phyloP scores from a whole-genome alignment of 2,329 filamentous ascomycete species.

The Xylariales sp. region DNA sequence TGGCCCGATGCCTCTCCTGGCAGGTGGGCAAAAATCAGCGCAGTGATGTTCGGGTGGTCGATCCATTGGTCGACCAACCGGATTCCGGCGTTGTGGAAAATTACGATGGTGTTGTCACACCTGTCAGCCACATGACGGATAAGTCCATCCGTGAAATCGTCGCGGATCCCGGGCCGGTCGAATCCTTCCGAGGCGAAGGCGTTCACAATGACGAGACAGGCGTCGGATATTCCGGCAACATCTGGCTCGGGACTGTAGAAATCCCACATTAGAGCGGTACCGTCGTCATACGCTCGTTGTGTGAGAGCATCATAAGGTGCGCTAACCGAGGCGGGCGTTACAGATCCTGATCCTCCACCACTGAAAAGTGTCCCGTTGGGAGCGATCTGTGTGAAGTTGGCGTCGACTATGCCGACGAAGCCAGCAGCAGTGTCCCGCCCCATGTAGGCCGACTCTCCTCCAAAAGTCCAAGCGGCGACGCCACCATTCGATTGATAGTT shows the following conservation, averaged over 20 bases:
- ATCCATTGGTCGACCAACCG: conserved; percentile 71
- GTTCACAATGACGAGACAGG: conserved; percentile 77
- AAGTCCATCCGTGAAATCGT: conserved; percentile 72
- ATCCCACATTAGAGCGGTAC: conserved; percentile 70
- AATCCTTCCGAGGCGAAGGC: conserved; percentile 79
- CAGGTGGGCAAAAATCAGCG: conserved; percentile 71
- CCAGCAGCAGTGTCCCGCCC: conserved; percentile 46
- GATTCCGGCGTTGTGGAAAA: conserved; percentile 73
- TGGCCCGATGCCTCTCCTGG: conserved; percentile 72
- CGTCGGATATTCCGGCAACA: conserved; percentile 64
- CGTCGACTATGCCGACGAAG: conserved; percentile 48
- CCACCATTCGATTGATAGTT: conserved; percentile 55
- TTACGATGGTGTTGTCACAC: conserved; percentile 72
- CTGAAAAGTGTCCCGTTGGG: conserved; percentile 60
- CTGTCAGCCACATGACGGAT: conserved; percentile 67
- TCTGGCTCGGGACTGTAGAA: conserved; percentile 60
- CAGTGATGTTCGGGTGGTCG: conserved; percentile 73
- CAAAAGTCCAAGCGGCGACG: conserved; percentile 55
- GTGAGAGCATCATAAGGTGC: conserved; percentile 67
- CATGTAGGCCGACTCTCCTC: conserved; percentile 54
- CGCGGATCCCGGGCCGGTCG: conserved; percentile 69
- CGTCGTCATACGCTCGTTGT: conserved; percentile 64
- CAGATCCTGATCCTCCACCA: conserved; percentile 63
- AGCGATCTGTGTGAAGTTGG: conserved; percentile 55
- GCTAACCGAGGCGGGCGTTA: conserved; percentile 59